Evolutionary conservation across 148 eudicot species (phyloP), one percentile per base, ranked within the genome.

Genomic region (Chenopodium berlandieri): DNA sequence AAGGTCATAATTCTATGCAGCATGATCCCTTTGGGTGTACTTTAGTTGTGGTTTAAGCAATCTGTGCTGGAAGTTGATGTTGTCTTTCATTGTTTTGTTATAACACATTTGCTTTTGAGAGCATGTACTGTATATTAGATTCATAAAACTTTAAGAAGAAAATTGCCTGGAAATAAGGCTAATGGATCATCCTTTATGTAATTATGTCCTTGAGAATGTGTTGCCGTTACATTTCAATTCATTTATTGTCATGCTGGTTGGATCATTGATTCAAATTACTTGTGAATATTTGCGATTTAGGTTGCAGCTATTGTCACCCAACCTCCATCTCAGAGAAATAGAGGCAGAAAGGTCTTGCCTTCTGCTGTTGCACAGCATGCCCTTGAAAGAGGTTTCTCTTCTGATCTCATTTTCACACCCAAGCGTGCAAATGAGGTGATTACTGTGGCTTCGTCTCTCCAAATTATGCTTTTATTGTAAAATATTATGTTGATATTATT

Each of bases 321-420:
- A 74, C 99, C 99, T 6, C 95, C 97, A 52, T 89, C 95, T 31
- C 92, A 88, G 44, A 91, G 91, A 82, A 82, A 90, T 73, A 89
- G 97, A 77, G 97, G 99, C 47, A 87, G 93, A 84, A 94, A 89
- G 85, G 87, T 94, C 85, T 78, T 85, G 85, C 94, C 95, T 32
- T 96, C 99, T 75, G 94, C 97, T 48, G 97, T 96, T 83, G 99
- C 95, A 52, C 95, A 92, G 27, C 90, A 89, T 78, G 97, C 98
- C 82, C 89, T 94, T 80, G 97, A 96, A 46, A 89, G 89, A 83
- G 97, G 95, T 52, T 94, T 94, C 85, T 90, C 98, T 78, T 79
- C 94, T 71, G 90, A 96, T 84, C 88, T 94, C 70, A 96, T 96
- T 84, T 90, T 96, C 82, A 88, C 97, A 34, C 98, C 97, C 1